phyloP scores from a whole-genome alignment of 306 rosid species.

The Pachyrhizus erosus region DNA sequence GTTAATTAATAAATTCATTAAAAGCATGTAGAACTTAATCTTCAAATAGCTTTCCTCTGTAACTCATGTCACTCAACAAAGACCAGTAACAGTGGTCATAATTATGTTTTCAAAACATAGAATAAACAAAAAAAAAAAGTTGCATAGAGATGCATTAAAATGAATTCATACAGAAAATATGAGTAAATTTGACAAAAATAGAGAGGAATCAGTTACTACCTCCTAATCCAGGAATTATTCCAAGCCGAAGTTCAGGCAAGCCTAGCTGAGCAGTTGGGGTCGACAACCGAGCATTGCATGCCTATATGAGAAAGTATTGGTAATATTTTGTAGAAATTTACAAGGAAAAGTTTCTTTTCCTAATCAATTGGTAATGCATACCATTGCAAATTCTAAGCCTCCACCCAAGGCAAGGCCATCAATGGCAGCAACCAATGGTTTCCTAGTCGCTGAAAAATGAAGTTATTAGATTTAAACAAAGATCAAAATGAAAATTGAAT shows the following conservation, averaged over 20 bases:
- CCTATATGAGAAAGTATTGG: constrained; percentile 52
- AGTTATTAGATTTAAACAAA: constrained; percentile 35
- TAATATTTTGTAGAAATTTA: constrained; percentile 10
- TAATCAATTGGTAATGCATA: constrained; percentile 47
- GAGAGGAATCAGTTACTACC: constrained; percentile 53
- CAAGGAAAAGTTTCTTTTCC: background rate
- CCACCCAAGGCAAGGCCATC: constrained; percentile 99
- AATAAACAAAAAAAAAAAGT: background rate
- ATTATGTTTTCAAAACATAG: constrained; percentile 17
- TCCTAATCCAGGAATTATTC: constrained; percentile 98
- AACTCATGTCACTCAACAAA: constrained; percentile 1
- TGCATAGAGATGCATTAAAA: constrained; percentile 19
- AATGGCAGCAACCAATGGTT: constrained; percentile 95
- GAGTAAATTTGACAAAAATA: constrained; percentile 16
- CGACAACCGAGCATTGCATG: constrained; percentile 88
- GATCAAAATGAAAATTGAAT: constrained; percentile 8
- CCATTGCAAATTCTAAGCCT: constrained; percentile 98
- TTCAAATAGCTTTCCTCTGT: constrained; percentile 11
- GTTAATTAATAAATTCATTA: background rate
- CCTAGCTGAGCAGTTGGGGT: constrained; percentile 92
- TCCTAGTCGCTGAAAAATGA: constrained; percentile 69
- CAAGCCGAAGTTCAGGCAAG: constrained; percentile 98
- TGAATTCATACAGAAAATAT: constrained; percentile 20
- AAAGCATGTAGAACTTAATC: constrained; percentile 17
- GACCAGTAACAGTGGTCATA: constrained; percentile 8